A percentile compares a stretch with the other conserved stretches of the same genome.
These are phyloP conservation scores for Pseudocercospora fijiensis DNA, from an alignment of 2,329 filamentous ascomycete genomes.

Conservation along the genomic window DNA sequence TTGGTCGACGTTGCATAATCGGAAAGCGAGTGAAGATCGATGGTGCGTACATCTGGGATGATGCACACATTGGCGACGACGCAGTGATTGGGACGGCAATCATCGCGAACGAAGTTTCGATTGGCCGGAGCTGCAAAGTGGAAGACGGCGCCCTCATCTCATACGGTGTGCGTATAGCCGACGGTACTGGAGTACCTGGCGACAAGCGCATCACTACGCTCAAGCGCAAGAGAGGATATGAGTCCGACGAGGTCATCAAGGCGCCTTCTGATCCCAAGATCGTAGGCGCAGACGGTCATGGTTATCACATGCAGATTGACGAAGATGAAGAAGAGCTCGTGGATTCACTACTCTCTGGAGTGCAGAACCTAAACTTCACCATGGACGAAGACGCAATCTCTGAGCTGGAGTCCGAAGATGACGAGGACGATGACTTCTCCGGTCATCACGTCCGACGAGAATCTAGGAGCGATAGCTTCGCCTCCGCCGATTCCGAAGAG, in stretches of 20 bases:
- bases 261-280: constrained; percentile 50
- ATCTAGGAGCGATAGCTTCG: constrained; percentile 38
- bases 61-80: constrained; percentile 73
- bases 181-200: constrained; percentile 53
- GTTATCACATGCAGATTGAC: constrained; percentile 60
- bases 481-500: constrained; percentile 62
- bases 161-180: constrained; percentile 70
- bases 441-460: constrained; percentile 45
- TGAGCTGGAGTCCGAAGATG: constrained; percentile 57
- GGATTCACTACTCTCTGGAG: constrained; percentile 39
- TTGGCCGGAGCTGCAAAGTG: constrained; percentile 71
- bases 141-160: constrained; percentile 75
- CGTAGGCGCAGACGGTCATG: constrained; percentile 60
- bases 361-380: constrained; percentile 50
- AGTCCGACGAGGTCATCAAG: constrained; percentile 39
- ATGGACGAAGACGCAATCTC: constrained; percentile 59
- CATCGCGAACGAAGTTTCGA: constrained; percentile 67
- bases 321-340: constrained; percentile 61
- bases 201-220: constrained; percentile 48
- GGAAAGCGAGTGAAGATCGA: constrained; percentile 78
- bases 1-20: constrained; percentile 82
- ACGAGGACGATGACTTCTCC: constrained; percentile 41
- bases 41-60: constrained; percentile 85
- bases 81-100: constrained; percentile 70
- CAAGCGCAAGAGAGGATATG: constrained; percentile 48